Evolutionary conservation across 257 asterid species (phyloP).

Genomic region (Solanum raphanifolium): DNA sequence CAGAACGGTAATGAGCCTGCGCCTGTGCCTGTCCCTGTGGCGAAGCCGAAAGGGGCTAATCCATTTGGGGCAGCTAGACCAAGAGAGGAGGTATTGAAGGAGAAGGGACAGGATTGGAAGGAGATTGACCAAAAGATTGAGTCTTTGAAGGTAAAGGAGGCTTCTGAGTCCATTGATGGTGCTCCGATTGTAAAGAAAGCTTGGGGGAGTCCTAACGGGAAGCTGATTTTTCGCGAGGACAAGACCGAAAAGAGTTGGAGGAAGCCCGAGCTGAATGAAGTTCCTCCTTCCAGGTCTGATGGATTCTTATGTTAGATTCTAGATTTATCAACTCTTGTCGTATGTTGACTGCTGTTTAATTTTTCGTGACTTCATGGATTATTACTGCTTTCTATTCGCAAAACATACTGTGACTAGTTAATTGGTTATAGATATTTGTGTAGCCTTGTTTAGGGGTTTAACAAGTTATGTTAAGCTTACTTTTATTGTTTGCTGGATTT

Average conservation of each 20-base stretch:
- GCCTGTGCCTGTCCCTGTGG: neutral
- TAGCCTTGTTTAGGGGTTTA: neutral
- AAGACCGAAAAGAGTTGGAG: conserved; percentile 69
- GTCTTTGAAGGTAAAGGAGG: conserved; percentile 46
- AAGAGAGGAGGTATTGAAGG: conserved; percentile 95
- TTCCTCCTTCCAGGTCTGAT: conserved; percentile 60
- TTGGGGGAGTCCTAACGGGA: conserved; percentile 59
- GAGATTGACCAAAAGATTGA: conserved; percentile 77
- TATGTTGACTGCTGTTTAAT: neutral
- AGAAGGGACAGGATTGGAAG: conserved; percentile 88
- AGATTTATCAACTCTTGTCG: neutral
- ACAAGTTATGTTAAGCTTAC: neutral
- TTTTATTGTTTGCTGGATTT: neutral
- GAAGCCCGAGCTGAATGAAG: conserved; percentile 42
- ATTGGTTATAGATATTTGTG: neutral
- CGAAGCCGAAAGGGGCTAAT: conserved; percentile 55
- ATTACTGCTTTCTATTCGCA: neutral
- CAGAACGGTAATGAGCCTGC: conserved; percentile 3
- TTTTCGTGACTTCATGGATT: neutral
- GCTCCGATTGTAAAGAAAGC: conserved; percentile 27
- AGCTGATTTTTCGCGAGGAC: conserved; percentile 34
- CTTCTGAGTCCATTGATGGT: conserved; percentile 13
- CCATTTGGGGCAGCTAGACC: conserved; percentile 97
- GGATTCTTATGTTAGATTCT: neutral
- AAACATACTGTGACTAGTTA: neutral